A percentile compares a stretch with the other conserved stretches of the same genome.
These are phyloP conservation scores for Vitis vinifera DNA, from an alignment of 164 flowering plant species.

Conservation along the genomic window DNA sequence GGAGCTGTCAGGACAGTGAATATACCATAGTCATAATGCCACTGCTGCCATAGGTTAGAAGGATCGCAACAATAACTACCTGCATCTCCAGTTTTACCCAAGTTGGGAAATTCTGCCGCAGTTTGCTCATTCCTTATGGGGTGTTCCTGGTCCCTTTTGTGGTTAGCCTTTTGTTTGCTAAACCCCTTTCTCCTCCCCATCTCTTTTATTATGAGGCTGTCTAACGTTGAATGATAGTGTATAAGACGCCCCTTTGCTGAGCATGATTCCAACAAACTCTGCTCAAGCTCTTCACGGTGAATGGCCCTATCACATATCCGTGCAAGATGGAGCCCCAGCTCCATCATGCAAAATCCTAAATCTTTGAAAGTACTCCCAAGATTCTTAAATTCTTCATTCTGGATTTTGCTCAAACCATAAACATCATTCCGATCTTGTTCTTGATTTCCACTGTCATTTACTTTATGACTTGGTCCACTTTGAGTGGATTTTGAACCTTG, in stretches of 20 bases:
- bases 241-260: conserved; percentile 88
- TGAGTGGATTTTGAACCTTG: conserved; percentile 18
- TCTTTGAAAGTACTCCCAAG: conserved; percentile 55
- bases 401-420: conserved; percentile 13
- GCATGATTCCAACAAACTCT: conserved; percentile 66
- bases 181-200: conserved; percentile 24
- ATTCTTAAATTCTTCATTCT: conserved; percentile 37
- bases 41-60: conserved; percentile 82
- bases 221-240: conserved; percentile 75
- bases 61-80: conserved; percentile 16
- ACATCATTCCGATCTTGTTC: conserved; percentile 3
- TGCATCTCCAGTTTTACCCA: conserved; percentile 13
- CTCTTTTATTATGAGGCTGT: conserved; percentile 41
- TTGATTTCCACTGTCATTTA: neutral
- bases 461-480: conserved; percentile 2
- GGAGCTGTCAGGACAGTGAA: conserved; percentile 87
- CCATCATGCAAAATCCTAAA: conserved; percentile 78
- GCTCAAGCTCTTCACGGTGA: conserved; percentile 71
- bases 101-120: conserved; percentile 5
- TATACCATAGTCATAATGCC: conserved; percentile 97
- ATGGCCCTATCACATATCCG: conserved; percentile 69
- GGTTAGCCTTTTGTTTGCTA: conserved; percentile 13
- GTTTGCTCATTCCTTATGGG: neutral
- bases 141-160: conserved; percentile 2
- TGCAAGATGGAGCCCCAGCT: conserved; percentile 72